These are phyloP conservation scores for Exophiala aquamarina DNA, from an alignment of 2,329 filamentous ascomycete species.

Conservation along the genomic window DNA sequence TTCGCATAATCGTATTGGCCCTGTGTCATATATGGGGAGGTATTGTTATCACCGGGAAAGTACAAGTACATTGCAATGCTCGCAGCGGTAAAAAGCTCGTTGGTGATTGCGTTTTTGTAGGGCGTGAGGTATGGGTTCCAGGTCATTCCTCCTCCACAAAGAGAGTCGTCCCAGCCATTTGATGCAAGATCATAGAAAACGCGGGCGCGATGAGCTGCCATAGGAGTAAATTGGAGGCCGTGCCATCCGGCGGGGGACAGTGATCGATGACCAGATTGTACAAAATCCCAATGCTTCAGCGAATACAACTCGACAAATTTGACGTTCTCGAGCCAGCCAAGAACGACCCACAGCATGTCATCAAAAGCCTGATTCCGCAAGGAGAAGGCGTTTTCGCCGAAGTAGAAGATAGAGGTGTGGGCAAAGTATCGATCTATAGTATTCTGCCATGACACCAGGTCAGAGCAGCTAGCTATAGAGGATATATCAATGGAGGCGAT, in stretches of 20 bases:
- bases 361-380: conserved; percentile 81
- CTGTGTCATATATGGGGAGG: conserved; percentile 61
- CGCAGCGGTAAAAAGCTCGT: conserved; percentile 82
- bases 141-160: conserved; percentile 85
- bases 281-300: conserved; percentile 55
- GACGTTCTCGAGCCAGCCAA: conserved; percentile 83
- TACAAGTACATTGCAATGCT: conserved; percentile 87
- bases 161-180: conserved; percentile 74
- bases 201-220: conserved; percentile 79
- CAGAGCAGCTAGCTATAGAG: conserved; percentile 30
- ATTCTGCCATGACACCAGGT: conserved; percentile 64
- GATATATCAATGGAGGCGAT: conserved; percentile 53
- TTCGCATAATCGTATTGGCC: conserved; percentile 30
- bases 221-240: conserved; percentile 69
- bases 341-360: conserved; percentile 92
- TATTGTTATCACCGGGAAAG: conserved; percentile 77
- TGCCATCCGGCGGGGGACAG: conserved; percentile 59
- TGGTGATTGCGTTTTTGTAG: conserved; percentile 97
- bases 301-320: conserved; percentile 74
- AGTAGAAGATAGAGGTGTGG: conserved; percentile 76
- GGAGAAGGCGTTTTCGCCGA: conserved; percentile 76
- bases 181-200: conserved; percentile 82
- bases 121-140: conserved; percentile 80
- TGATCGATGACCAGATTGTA: conserved; percentile 24
- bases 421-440: conserved; percentile 80